Base-by-base conservation (phyloP, 768 basidiomycete species). In the Suillus hirtellus region DNA sequence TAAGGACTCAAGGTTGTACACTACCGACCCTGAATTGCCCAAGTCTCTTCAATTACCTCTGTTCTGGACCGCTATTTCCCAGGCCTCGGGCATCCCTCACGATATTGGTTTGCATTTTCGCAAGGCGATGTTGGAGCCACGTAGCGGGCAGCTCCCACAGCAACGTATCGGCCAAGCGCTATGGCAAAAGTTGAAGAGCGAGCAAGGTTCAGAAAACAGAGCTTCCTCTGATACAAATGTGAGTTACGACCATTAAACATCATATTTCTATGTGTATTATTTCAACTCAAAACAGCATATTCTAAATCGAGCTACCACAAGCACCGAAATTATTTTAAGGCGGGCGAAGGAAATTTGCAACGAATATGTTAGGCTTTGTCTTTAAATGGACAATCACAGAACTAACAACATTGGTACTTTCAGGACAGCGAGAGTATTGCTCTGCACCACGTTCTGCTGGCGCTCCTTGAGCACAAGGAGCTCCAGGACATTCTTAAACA, bases 21-120 rank as follows among this genome's bases (percentile, higher is more conserved):
- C 56, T n/a, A 19, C 10, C 17, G 38, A 24, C 4, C 21, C 59
- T 43, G 21, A 49, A 50, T 58, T 60, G 59, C 47, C 47, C 17
- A 60, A 24, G 40, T 50, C 55, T 15, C 56, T 63, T 3, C 58
- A 63, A 43, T 60, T 63, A 46, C 63, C 63, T 21, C 59, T 63
- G 34, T 60, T 63, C 42, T 63, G 63, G 63, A 47, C 46, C 34
- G 63, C 56, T 14, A 47, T 63, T 60, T 63, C 63, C 59, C 54
- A 38, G 56, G 58, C 59, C 19, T 60, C 54, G 14, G 15, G 21
- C 1, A 46, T 46, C 49, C 60, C 17, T 15, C 21, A 53, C 27
- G 38, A 61, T 53, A 59, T 59, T 37, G 58, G 12, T 12, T 34
- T 10, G 21, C 60, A 61, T 38, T 10, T 61, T 40, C 37, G 35